A percentile compares a stretch with the other conserved stretches of the same genome.
phyloP scores from a whole-genome alignment of 805 yeast genomes.

The Zygoascus tannicola region DNA sequence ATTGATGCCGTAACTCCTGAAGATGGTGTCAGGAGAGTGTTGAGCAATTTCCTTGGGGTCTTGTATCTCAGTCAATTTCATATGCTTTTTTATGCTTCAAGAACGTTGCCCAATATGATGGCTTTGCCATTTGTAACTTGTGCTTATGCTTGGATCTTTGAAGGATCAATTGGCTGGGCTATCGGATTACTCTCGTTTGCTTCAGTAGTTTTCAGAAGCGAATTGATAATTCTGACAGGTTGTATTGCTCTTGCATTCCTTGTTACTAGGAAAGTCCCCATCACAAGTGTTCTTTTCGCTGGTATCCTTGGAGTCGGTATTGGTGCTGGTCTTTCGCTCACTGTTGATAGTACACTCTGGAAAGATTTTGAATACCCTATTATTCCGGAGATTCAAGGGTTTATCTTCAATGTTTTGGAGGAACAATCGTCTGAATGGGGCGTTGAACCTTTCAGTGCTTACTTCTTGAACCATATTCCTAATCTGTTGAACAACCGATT shows the following conservation, averaged over 20 bases:
- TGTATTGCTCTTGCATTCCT: conserved; percentile 34
- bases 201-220: conserved; percentile 64
- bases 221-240: conserved; percentile 41
- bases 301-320: conserved; percentile 38
- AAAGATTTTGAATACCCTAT: conserved; percentile 24
- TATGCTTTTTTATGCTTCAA: conserved; percentile 63
- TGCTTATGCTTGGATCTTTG: conserved; percentile 43
- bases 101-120: conserved; percentile 77
- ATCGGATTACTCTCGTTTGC: conserved; percentile 50
- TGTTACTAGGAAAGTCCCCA: conserved; percentile 38
- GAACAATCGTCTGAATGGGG: conserved; percentile 83
- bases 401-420: conserved; percentile 63
- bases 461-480: conserved; percentile 50
- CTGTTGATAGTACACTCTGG: conserved; percentile 78
- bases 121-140: conserved; percentile 63
- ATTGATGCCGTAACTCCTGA: conserved; percentile 15
- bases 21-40: conserved; percentile 1
- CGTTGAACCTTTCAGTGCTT: conserved; percentile 59
- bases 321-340: conserved; percentile 42
- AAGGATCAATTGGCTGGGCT: conserved; percentile 32
- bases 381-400: conserved; percentile 71
- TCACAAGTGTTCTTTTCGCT: conserved; percentile 26
- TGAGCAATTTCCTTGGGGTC: conserved; percentile 43
- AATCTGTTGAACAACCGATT: conserved; percentile 29
- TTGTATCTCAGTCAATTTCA: conserved; percentile 69